These are phyloP conservation scores for Chlamydomonas incerta DNA, from an alignment of 139 green algal species.

Conservation along the genomic window DNA sequence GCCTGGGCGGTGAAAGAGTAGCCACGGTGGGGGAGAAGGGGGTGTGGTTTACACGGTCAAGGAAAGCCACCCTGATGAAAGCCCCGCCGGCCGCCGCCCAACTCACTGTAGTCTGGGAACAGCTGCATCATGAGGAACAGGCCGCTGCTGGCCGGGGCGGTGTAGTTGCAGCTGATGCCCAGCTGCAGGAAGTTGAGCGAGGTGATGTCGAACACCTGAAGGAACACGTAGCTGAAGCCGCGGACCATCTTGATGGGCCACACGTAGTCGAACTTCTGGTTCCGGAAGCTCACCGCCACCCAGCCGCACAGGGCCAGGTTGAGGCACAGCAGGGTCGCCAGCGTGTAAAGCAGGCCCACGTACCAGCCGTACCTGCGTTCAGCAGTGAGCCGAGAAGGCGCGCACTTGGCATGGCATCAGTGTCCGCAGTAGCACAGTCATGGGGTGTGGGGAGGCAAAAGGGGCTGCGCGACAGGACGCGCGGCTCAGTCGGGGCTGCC, in stretches of 20 bases:
- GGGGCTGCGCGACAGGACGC: too few species aligned
- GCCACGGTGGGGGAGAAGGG: too few species aligned
- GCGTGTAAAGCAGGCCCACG: background rate
- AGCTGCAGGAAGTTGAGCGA: conserved; percentile 15
- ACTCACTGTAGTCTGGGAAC: conserved; percentile 19
- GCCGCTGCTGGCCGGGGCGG: too few species aligned
- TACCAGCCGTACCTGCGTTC: background rate
- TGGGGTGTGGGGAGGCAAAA: too few species aligned
- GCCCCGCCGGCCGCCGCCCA: too few species aligned
- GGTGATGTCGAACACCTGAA: conserved; percentile 15
- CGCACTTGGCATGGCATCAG: too few species aligned
- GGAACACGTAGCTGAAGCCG: background rate
- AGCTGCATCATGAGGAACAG: background rate
- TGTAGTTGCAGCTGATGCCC: too few species aligned
- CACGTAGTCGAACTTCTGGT: conserved; percentile 17
- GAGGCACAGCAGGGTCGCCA: background rate
- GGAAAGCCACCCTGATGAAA: background rate
- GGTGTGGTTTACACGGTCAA: too few species aligned
- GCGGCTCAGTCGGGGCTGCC: too few species aligned
- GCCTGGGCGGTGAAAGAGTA: too few species aligned
- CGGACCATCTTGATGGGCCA: conserved; percentile 22
- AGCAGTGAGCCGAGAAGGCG: too few species aligned
- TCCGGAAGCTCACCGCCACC: conserved; percentile 2
- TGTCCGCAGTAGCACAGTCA: too few species aligned
- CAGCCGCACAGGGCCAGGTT: background rate